Evolutionary conservation across 2,329 filamentous ascomycete species (phyloP).

Genomic region (Pezizomycotina sp.): DNA sequence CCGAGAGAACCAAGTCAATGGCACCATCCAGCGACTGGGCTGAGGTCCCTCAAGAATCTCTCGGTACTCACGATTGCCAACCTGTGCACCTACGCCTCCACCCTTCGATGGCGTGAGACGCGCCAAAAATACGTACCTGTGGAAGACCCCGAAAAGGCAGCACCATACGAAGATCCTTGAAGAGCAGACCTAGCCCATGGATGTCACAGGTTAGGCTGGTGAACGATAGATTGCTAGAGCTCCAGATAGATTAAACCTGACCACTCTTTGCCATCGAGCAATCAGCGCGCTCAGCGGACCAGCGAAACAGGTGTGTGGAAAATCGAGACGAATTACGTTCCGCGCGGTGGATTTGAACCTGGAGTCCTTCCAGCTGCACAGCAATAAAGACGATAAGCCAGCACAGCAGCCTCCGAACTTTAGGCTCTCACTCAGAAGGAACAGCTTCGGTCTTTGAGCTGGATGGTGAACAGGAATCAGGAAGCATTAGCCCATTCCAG

Average conservation of each 20-base stretch:
- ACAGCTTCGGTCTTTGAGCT: conserved; percentile 40
- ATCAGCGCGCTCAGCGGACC: too few relatives aligned
- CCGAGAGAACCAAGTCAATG: conserved; percentile 23
- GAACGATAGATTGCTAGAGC: conserved; percentile 26
- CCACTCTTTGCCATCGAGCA: conserved; percentile 33
- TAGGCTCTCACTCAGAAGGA: conserved; percentile 33
- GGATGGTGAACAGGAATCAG: conserved; percentile 44
- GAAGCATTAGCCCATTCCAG: conserved; percentile 30
- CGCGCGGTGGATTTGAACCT: conserved; percentile 27
- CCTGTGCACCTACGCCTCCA: conserved; percentile 31
- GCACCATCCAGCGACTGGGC: conserved; percentile 20
- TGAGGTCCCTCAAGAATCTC: conserved; percentile 16
- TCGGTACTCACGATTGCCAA: conserved; percentile 16
- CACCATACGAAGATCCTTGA: conserved; percentile 36
- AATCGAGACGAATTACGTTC: conserved; percentile 33
- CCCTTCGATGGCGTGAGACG: conserved; percentile 29
- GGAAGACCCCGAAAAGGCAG: conserved; percentile 38
- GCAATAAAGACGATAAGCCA: conserved; percentile 30
- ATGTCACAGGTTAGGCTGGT: conserved; percentile 28
- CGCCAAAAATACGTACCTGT: conserved; percentile 31
- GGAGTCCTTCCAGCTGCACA: conserved; percentile 31
- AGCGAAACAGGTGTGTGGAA: too few relatives aligned
- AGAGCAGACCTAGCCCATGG: conserved; percentile 33
- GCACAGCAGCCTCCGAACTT: conserved; percentile 29
- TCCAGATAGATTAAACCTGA: conserved; percentile 32